phyloP scores from a whole-genome alignment of 495 filamentous ascomycete species.

The Penicillium flavigenum region DNA sequence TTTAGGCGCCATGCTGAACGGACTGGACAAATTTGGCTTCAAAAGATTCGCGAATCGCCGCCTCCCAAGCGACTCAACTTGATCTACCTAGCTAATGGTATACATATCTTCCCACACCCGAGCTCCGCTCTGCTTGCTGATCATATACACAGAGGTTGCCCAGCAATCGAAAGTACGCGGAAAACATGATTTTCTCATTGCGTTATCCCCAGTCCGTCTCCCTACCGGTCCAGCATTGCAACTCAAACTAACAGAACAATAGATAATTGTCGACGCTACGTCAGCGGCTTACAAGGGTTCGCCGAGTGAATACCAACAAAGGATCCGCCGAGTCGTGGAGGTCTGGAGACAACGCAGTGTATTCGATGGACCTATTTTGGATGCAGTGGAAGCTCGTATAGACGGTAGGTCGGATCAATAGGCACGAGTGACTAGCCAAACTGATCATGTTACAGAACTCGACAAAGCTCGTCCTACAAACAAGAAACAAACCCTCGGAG shows the following conservation, averaged over 20 bases:
- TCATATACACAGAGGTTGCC: conserved; percentile 67
- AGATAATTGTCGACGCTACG: conserved; percentile 83
- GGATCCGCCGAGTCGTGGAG: conserved; percentile 84
- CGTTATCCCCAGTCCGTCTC: conserved; percentile 71
- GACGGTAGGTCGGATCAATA: conserved; percentile 56
- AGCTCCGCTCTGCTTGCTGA: conserved; percentile 20
- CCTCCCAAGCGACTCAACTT: conserved; percentile 84
- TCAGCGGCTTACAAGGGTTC: conserved; percentile 83
- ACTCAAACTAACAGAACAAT: conserved; percentile 24
- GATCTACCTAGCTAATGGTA: conserved; percentile 95
- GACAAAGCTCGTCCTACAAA: conserved; percentile 69
- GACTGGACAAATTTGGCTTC: conserved; percentile 85
- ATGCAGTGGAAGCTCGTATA: conserved; percentile 72
- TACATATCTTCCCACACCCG: conserved; percentile 15
- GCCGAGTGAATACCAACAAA: conserved; percentile 77
- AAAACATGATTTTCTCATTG: conserved; percentile 87
- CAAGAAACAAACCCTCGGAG: conserved; percentile 66
- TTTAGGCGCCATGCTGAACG: conserved; percentile 82
- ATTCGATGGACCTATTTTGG: conserved; percentile 77
- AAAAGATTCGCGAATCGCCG: conserved; percentile 79
- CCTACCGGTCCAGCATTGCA: background rate
- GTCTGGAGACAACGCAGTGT: conserved; percentile 87
- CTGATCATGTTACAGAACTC: conserved; percentile 56
- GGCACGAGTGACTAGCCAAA: conserved; percentile 11
- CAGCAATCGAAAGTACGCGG: conserved; percentile 90